Evolutionary conservation across 208 protist genomes (phyloP).

Genomic region (Blastocrithidia nonstop): DNA sequence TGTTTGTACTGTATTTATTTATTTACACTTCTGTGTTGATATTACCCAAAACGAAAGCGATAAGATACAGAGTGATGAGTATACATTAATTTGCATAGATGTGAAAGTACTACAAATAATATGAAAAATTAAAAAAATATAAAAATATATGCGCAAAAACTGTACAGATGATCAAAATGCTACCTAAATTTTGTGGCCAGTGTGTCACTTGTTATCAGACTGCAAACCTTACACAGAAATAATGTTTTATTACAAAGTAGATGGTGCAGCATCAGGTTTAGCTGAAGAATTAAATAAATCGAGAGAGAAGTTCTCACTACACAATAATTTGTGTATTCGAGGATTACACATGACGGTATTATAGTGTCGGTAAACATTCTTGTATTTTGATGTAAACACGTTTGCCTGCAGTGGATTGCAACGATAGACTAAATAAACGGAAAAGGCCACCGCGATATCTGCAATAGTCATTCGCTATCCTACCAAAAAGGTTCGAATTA

Average conservation of each 20-base stretch:
- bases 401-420: slow-evolving; percentile 12
- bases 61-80: not conserved
- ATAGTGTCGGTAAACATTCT: slow-evolving; percentile 40
- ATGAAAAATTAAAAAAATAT: too few relatives aligned
- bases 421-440: slow-evolving; percentile 41
- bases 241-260: too few relatives aligned
- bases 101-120: slow-evolving; percentile 1
- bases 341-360: slow-evolving; percentile 68
- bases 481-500: slow-evolving; percentile 71
- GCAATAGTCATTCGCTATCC: slow-evolving; percentile 73
- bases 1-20: slow-evolving; percentile 4
- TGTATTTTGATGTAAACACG: slow-evolving; percentile 36
- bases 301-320: not conserved
- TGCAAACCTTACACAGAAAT: too few relatives aligned
- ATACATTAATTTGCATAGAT: not conserved
- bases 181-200: too few relatives aligned
- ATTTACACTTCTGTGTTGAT: too few relatives aligned
- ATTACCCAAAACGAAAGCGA: too few relatives aligned
- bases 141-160: too few relatives aligned
- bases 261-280: too few relatives aligned
- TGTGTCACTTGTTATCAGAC: too few relatives aligned
- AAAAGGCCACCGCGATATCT: slow-evolving; percentile 56
- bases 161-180: too few relatives aligned
- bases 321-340: slow-evolving; percentile 38
- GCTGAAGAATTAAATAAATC: too few relatives aligned